Evolutionary conservation across 441 rosid species (phyloP).

Genomic region (Isatis lusitanica): DNA sequence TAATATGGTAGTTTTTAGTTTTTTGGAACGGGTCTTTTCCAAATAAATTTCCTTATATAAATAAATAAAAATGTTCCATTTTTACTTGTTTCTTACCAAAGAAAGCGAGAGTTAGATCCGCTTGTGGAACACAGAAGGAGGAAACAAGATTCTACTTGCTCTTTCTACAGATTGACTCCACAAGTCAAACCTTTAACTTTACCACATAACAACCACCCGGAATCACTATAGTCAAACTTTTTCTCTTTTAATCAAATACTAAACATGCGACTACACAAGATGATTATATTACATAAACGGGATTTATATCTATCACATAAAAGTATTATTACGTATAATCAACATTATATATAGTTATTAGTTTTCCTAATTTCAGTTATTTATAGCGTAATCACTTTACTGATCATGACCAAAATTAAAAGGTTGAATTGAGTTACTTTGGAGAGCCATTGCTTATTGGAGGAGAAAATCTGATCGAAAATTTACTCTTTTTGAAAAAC

Average conservation of each 20-base stretch:
- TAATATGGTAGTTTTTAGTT: neutral
- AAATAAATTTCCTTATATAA: neutral
- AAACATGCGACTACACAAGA: neutral
- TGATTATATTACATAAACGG: too few relatives aligned
- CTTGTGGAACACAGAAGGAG: neutral
- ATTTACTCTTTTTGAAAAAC: neutral
- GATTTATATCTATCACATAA: neutral
- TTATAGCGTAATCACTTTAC: neutral
- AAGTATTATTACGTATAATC: neutral
- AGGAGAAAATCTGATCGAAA: neutral
- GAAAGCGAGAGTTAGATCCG: neutral
- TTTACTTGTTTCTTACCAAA: neutral
- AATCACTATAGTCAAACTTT: constrained; percentile 11
- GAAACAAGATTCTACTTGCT: constrained; percentile 10
- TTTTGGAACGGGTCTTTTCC: neutral
- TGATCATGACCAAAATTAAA: neutral
- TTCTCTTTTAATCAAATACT: neutral
- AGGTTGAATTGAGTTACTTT: neutral
- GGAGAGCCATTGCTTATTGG: neutral
- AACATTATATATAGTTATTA: neutral
- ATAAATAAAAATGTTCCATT: neutral
- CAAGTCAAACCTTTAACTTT: constrained; percentile 15
- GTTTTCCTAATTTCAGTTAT: neutral
- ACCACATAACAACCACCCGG: neutral
- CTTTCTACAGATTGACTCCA: constrained; percentile 14